phyloP scores from a whole-genome alignment of 2,329 filamentous ascomycete species.

The Botrytis sinoallii region DNA sequence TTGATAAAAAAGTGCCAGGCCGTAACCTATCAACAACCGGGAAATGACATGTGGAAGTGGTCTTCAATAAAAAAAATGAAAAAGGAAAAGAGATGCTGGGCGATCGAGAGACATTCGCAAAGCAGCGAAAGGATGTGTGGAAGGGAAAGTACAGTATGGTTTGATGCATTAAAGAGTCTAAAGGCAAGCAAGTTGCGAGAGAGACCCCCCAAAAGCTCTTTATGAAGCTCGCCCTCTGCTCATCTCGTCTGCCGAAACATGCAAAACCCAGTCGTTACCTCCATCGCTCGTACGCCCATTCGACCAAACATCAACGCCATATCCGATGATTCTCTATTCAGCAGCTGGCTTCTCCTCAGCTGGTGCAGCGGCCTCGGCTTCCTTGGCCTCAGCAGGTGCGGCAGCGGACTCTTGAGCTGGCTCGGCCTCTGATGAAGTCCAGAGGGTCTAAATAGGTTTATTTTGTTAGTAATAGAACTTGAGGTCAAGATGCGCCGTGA shows the following conservation, averaged over 20 bases:
- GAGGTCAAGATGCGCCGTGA: background rate
- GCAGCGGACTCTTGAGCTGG: constrained; percentile 61
- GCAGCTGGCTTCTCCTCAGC: constrained; percentile 36
- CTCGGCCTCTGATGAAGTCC: constrained; percentile 98
- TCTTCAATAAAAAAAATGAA: constrained; percentile 23
- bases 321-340: constrained; percentile 35
- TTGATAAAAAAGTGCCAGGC: constrained; percentile 24
- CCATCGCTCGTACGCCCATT: constrained; percentile 33
- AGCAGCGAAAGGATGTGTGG: constrained; percentile 24
- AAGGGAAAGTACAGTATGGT: constrained; percentile 32
- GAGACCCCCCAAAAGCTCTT: constrained; percentile 34
- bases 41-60: constrained; percentile 15
- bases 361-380: constrained; percentile 53
- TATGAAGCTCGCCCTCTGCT: constrained; percentile 29
- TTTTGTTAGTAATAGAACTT: constrained; percentile 13
- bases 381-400: constrained; percentile 47
- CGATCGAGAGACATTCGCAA: constrained; percentile 8
- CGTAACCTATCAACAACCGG: constrained; percentile 20
- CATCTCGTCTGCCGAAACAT: constrained; percentile 34
- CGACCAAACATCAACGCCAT: constrained; percentile 38
- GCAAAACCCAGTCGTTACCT: constrained; percentile 34
- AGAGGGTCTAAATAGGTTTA: constrained; percentile 71
- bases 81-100: constrained; percentile 17
- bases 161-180: constrained; percentile 37
- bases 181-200: constrained; percentile 36